Base-by-base conservation (phyloP, 2,329 filamentous ascomycete species). In the Fusarium brevicatenulatum region DNA sequence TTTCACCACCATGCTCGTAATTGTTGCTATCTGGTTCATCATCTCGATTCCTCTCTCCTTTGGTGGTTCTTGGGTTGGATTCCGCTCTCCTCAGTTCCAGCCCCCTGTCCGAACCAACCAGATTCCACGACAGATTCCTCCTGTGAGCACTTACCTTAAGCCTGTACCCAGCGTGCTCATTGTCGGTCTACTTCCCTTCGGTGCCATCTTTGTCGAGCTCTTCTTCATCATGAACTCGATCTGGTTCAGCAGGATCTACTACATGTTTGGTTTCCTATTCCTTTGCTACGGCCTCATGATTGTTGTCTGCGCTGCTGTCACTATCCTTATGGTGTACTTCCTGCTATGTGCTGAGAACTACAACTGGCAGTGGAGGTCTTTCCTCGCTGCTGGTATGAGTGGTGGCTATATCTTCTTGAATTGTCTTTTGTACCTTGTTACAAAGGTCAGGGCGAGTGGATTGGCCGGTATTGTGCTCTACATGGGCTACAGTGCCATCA, bases 171-270 rank as follows among this genome's bases (percentile, higher is more conserved):
- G 93, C 73, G 95, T 97, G 89, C 88, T 98, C 21, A 88, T 98
- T 28, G 95, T 97, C 30, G 96, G 96, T 58, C 91, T 98, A 56
- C 87, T 98, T 32, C 96, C 96, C 0, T 99, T 99, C 78, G 95
- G 93, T 52, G 95, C 96, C 70, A 98, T 99, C 80, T 98, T 98
- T 75, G 95, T 98, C 52, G 96, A 99, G 85, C 91, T 99, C 5
- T 98, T 97, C 88, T 98, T 98, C 84, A 98, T 99, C 86, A 97
- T 99, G 94, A 97, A 92, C 84, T 97, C 94, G 32, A 95, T 99
- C 80, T 99, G 96, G 96, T 97, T 97, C 83, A 95, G 92, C 86
- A 94, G 96, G 83, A 96, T 99, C 75, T 99, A 99, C 87, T 99
- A 99, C 88, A 99, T 99, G 96, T 99, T 99, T 78, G 96, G 96